Conservation (phyloP, 306 rosid species). For the Lagenaria siceraria region DNA sequence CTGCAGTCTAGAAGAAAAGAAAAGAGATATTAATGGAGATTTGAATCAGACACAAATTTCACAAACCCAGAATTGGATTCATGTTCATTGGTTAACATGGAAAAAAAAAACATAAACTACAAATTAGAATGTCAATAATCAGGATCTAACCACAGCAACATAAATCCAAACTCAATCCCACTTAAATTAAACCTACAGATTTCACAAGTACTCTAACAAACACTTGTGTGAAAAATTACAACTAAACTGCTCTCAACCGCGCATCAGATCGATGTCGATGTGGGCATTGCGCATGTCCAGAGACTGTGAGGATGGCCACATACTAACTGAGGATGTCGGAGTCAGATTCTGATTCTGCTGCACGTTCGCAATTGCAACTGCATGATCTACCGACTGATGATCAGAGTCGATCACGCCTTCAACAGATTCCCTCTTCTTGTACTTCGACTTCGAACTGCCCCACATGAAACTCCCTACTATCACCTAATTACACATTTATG, state of each 20-base stretch:
- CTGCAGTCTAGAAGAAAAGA: too few relatives aligned
- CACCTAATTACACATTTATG: slow-evolving; percentile 34
- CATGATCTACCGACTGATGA: slow-evolving; percentile 45
- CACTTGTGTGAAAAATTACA: background rate
- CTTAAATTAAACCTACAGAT: background rate
- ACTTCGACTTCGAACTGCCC: slow-evolving; percentile 66
- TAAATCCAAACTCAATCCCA: slow-evolving; percentile 5
- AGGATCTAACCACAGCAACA: background rate
- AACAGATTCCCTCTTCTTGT: slow-evolving; percentile 38
- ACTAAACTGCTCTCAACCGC: slow-evolving; percentile 38
- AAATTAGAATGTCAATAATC: background rate
- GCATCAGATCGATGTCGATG: slow-evolving; percentile 89
- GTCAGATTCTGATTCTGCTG: slow-evolving; percentile 42
- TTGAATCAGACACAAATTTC: background rate
- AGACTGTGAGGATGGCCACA: slow-evolving; percentile 59
- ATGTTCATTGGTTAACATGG: background rate
- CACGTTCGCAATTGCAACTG: slow-evolving; percentile 28
- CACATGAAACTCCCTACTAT: slow-evolving; percentile 84
- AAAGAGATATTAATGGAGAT: background rate
- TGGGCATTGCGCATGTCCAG: slow-evolving; percentile 78
- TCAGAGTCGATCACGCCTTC: slow-evolving; percentile 46
- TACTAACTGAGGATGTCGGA: slow-evolving; percentile 37
- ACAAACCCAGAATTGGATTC: background rate
- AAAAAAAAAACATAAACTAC: background rate
- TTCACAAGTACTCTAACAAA: background rate